Conservation (phyloP, 2,329 filamentous ascomycete genomes). For the Xylaria sp. region DNA sequence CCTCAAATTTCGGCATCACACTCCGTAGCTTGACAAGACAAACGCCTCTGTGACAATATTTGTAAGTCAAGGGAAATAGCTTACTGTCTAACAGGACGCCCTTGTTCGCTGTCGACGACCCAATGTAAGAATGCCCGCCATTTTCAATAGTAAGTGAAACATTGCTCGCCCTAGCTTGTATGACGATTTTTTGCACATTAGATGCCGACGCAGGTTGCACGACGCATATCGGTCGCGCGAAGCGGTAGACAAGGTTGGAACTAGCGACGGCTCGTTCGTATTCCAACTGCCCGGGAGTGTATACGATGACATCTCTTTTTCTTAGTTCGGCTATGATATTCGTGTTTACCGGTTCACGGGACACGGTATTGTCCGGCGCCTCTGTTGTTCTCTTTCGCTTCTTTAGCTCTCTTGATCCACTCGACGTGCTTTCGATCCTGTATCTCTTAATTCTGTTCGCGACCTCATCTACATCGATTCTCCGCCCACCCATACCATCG, state of each 20-base stretch:
- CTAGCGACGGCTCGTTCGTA: conserved; percentile 18
- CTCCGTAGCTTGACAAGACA: neutral
- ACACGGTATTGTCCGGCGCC: neutral
- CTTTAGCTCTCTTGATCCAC: neutral
- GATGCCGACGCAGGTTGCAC: neutral
- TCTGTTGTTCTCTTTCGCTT: neutral
- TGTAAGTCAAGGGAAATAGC: neutral
- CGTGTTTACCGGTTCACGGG: neutral
- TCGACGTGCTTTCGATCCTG: too few relatives aligned
- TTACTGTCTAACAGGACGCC: conserved; percentile 48
- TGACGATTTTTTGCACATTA: neutral
- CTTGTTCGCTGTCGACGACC: conserved; percentile 44
- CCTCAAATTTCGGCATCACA: neutral
- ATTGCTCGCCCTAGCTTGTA: neutral
- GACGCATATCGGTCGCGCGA: conserved; percentile 3
- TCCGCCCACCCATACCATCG: too few relatives aligned
- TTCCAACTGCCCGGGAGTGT: neutral
- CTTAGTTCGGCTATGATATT: neutral
- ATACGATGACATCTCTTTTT: neutral
- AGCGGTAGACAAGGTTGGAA: conserved; percentile 25
- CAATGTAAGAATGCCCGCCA: conserved; percentile 12
- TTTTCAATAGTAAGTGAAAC: conserved; percentile 5
- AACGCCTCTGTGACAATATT: too few relatives aligned
- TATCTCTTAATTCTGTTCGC: too few relatives aligned
- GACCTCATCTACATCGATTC: too few relatives aligned